Conservation (phyloP, 192 early-diverging fungal species). For the Backusella liffmaniae region DNA sequence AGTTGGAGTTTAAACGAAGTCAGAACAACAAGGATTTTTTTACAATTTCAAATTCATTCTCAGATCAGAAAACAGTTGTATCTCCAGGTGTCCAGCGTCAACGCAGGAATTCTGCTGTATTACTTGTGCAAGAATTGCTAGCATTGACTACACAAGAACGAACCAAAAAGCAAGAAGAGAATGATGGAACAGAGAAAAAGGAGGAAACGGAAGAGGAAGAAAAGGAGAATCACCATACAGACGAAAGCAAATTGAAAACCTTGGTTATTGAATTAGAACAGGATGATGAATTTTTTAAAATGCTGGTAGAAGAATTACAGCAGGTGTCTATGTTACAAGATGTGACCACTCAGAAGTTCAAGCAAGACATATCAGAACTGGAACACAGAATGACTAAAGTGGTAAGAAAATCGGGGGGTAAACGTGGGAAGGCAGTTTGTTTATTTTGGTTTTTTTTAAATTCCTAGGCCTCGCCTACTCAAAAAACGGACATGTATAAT, state of each 20-base stretch:
- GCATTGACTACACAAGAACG: not conserved
- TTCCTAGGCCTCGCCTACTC: conserved; percentile 15
- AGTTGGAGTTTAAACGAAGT: conserved; percentile 1
- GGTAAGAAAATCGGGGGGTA: conserved; percentile 11
- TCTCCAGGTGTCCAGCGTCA: not conserved
- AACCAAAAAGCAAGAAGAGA: not conserved
- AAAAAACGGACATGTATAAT: conserved; percentile 71
- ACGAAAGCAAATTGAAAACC: not conserved
- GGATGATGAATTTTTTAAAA: conserved; percentile 40
- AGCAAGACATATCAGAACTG: conserved; percentile 28
- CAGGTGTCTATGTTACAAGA: conserved; percentile 15
- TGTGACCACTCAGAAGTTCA: conserved; percentile 21
- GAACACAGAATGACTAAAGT: conserved; percentile 21
- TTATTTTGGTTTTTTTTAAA: not conserved
- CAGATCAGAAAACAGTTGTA: not conserved
- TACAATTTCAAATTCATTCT: not conserved
- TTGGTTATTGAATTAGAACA: conserved; percentile 36
- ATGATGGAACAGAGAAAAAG: not conserved
- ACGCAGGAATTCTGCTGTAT: not conserved
- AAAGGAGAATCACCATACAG: not conserved
- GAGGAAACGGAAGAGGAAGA: not conserved
- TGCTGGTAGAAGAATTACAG: conserved; percentile 29
- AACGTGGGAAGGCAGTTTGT: not conserved
- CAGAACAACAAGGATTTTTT: conserved; percentile 13
- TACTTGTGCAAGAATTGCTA: conserved; percentile 4